These are phyloP conservation scores for Lactarius psammicola DNA, from an alignment of 768 basidiomycete genomes.

Conservation along the genomic window DNA sequence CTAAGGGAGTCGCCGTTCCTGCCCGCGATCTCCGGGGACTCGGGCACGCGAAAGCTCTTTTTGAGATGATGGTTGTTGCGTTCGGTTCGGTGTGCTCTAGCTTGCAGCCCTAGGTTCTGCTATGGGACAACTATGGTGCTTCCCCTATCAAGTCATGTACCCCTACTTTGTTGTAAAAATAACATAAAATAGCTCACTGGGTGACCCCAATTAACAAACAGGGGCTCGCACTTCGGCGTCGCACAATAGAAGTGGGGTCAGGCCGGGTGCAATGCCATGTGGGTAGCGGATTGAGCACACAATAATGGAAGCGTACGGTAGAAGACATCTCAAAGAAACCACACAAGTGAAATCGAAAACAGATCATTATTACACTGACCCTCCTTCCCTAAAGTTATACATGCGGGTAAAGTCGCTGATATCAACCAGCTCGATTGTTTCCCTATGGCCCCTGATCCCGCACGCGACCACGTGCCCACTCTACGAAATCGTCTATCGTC, in stretches of 20 bases:
- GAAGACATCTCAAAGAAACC: not conserved
- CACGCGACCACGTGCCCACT: slow-evolving; percentile 52
- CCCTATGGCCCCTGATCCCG: slow-evolving; percentile 16
- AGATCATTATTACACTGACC: slow-evolving; percentile 2
- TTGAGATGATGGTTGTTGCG: not conserved
- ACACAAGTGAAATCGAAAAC: not conserved
- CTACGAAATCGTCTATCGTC: slow-evolving; percentile 81
- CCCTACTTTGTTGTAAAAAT: not conserved
- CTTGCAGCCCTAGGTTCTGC: not conserved
- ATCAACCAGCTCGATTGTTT: not conserved
- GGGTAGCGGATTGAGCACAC: not conserved
- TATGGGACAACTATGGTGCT: not conserved
- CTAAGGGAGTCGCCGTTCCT: slow-evolving; percentile 36
- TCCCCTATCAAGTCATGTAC: too few species aligned
- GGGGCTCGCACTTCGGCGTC: not conserved
- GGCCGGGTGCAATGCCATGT: not conserved
- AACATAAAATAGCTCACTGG: not conserved
- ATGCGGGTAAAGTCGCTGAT: not conserved
- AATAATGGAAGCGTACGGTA: not conserved
- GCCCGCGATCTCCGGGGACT: slow-evolving; percentile 32
- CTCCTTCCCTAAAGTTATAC: not conserved
- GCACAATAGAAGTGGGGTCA: not conserved
- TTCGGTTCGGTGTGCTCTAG: not conserved
- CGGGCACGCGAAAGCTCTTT: slow-evolving; percentile 15
- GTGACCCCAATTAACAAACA: not conserved